Conservation (phyloP, 2,329 filamentous ascomycete species). For the Alternaria hordeiaustralica region DNA sequence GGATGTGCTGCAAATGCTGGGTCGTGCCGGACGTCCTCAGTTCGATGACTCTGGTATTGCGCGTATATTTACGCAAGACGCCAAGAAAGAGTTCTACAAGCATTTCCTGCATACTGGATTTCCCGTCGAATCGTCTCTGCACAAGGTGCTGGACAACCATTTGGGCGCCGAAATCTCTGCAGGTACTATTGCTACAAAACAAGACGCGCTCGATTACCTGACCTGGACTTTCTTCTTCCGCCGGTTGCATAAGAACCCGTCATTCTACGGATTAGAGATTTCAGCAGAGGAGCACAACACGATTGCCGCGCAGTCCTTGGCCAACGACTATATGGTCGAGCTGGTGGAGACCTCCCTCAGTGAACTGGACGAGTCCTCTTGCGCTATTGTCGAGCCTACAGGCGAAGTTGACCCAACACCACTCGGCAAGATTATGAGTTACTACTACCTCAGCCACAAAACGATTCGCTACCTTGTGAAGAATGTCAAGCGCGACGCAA, state of each 20-base stretch:
- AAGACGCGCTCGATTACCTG: conserved; percentile 95
- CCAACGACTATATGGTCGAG: conserved; percentile 93
- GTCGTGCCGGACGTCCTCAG: conserved; percentile 91
- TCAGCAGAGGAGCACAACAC: conserved; percentile 91
- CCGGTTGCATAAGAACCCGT: conserved; percentile 95
- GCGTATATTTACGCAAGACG: conserved; percentile 94
- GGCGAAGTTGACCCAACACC: conserved; percentile 90
- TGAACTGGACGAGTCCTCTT: conserved; percentile 83
- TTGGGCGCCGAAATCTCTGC: conserved; percentile 93
- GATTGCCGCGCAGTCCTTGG: conserved; percentile 80
- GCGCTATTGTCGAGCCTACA: conserved; percentile 81
- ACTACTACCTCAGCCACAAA: conserved; percentile 94
- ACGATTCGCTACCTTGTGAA: conserved; percentile 86
- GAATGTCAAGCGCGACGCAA: conserved; percentile 75
- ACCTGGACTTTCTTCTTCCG: conserved; percentile 99
- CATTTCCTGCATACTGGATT: conserved; percentile 98
- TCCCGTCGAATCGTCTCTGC: conserved; percentile 93
- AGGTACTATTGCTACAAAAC: conserved; percentile 90
- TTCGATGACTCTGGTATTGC: conserved; percentile 97
- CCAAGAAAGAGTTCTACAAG: conserved; percentile 99
- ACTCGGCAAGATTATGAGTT: conserved; percentile 97
- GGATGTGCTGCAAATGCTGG: conserved; percentile 97
- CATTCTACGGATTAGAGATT: conserved; percentile 95
- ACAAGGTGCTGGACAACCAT: conserved; percentile 97
- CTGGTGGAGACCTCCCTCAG: conserved; percentile 86